Evolutionary conservation across 75 land plant species (phyloP), one percentile per base, ranked within the genome.

Genomic region (Isoetes taiwanensis): DNA sequence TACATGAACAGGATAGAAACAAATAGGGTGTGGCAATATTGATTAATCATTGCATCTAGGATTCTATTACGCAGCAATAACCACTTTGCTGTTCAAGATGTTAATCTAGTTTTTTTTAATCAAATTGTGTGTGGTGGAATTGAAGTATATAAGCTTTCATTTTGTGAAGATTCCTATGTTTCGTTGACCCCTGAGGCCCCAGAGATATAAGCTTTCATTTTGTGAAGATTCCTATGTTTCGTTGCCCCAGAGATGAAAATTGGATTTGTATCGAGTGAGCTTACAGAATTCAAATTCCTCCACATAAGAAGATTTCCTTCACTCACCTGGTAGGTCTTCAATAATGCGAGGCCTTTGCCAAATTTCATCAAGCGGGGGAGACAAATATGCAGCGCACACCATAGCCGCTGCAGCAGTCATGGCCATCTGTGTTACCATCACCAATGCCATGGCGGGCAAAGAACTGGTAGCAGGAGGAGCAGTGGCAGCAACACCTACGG

Each of bases 361-460:
- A 0, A 63, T 33, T 10, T 57, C 60, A 14, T 63, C 57, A 2
- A 57, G 57, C 28, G 37, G 54, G 1, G 65, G 65, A 24, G 65
- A 63, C 24, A 63, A 26, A 63, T 52, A 63, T 11, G 65, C 65
- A 2, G 57, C 65, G 38, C 54, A 63, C 8, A 54, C 57, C 38
- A 63, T 57, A 0, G 69, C 69, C n/a, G 60, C 64, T 24, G 50
- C 50, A 5, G 64, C 69, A 1, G 69, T 66, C 12, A 66, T 63
- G 8, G 69, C 69, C 4, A 66, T 55, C 20, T 66, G 69, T 6
- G 64, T 57, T 14, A 66, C 43, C 1, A 63, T 66, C 8, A 46
- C 33, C 0, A 66, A 29, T 16, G 69, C 69, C 6, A 46, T 23
- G 25, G 50, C 50, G 16, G 16, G 50, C 6, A 23, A 19, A 29